Evolutionary conservation across 306 rosid species (phyloP), one percentile per base, ranked within the genome.

Genomic region (Phaseolus lunatus): DNA sequence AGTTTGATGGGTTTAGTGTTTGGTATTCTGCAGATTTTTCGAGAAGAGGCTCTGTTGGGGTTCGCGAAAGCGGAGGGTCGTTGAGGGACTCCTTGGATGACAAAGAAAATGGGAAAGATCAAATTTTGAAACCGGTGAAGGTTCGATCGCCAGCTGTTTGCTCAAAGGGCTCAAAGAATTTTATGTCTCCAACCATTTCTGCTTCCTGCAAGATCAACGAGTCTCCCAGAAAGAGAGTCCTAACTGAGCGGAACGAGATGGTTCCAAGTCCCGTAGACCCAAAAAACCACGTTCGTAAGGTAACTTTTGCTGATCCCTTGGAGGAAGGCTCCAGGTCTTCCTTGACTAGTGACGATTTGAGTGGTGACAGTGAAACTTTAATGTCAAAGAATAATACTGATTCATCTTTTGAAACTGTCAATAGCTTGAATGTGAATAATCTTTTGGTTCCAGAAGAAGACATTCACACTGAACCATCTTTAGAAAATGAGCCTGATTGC

Each of bases 131-230:
- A 41, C 77, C 76, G 0, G 81, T 78, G 0, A 86, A 85, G 71
- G 77, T 84, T 75, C 85, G 91, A 76, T 91, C 97, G 0, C 94
- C 98, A 23, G 78, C 86, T 59, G 82, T 77, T 39, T 65, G 61
- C 5, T 75, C 85, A 6, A 90, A 87, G 86, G 19, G 86, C 52
- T n/a, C 89, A 13, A 93, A 90, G 84, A 78, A 90, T 78, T 94
- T 94, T 81, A 94, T 94, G 97, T 87, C 94, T 49, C 94, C 98
- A 1, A 94, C 97, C 26, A 90, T 94, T 48, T 94, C 98, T 20
- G 98, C 98, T 14, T 85, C 96, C 19, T 85, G 82, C 58, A 94
- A 94, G 91, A 18, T 91, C 54, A 61, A 83, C 0, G 78, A 78
- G 20, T 91, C 97, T 20, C 98, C 97, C 3, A 87, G 84, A 80